Evolutionary conservation across 2,329 filamentous ascomycete genomes (phyloP).

Genomic region (Calonectria pseudoreteaudii): DNA sequence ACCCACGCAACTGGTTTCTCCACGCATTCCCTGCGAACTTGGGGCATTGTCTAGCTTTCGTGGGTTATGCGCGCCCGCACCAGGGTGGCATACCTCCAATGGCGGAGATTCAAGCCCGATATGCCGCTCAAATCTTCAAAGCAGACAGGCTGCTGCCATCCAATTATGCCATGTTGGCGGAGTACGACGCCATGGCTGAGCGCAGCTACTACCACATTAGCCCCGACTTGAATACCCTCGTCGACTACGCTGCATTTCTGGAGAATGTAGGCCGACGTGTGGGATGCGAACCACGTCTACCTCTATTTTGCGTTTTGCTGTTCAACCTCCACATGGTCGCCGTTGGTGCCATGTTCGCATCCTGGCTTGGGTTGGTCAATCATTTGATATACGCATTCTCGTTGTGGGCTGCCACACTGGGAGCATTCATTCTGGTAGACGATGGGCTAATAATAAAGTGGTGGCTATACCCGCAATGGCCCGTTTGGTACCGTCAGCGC

Average conservation of each 20-base stretch:
- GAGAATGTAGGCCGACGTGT: background rate
- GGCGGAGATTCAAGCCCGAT: conserved; percentile 7
- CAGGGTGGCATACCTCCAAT: background rate
- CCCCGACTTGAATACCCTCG: background rate
- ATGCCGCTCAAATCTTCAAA: background rate
- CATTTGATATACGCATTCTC: conserved; percentile 45
- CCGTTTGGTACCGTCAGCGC: conserved; percentile 77
- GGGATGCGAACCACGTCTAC: background rate
- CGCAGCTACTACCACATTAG: conserved; percentile 3
- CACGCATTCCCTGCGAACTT: background rate
- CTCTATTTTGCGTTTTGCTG: background rate
- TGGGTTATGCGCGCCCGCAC: background rate
- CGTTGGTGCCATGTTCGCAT: background rate
- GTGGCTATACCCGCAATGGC: conserved; percentile 45
- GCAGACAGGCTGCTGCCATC: background rate
- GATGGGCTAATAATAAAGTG: background rate
- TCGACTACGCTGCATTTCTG: background rate
- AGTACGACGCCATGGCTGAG: background rate
- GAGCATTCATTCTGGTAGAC: conserved; percentile 23
- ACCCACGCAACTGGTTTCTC: background rate
- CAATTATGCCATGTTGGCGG: background rate
- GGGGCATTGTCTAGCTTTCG: background rate
- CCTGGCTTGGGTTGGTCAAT: background rate
- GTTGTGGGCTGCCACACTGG: background rate
- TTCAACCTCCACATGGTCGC: background rate